Base-by-base conservation (phyloP, 768 basidiomycete genomes). In the Boletus coccyginus region DNA sequence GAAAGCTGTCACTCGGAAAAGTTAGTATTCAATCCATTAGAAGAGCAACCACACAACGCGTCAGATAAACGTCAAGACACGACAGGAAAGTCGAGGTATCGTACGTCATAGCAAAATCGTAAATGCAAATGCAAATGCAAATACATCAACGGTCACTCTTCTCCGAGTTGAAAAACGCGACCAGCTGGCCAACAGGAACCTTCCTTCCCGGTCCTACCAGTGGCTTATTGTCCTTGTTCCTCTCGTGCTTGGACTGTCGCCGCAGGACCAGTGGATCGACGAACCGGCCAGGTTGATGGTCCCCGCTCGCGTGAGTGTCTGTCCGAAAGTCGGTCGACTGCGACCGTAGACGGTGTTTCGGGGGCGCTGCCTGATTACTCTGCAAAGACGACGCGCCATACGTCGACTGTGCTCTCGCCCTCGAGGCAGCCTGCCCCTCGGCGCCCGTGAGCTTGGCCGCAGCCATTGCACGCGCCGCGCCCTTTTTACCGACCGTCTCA, bases 181-280 rank as follows among this genome's bases (percentile, higher is more conserved):
- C 88, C 42, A 94, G 71, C 64, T 92, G 81, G 11, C 85, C 87
- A 41, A 93, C 80, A 1, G 88, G 83, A 14, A 89, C 81, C 74
- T 91, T 92, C 51, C 77, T 83, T 42, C 74, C 78, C 5, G 64
- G 49, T 46, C 56, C 75, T 63, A 56, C 61, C 44, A 66, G 67
- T 61, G 72, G 73, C 62, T 73, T 76, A 11, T 75, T 80, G 39
- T 76, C 73, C 58, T 77, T 78, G 32, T 16, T 35, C 60, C 51
- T 70, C 62, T 77, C 77, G 51, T 76, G 66, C 64, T 64, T 79
- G 70, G 81, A 80, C 73, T 90, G 87, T 62, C 78, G 83, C 64
- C 91, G 79, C 67, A 87, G 64, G 42, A 87, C 71, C 45, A 92
- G 74, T 44, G 92, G 91, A 66, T 94, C 91, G 19, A 93, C 84